Base-by-base conservation (phyloP, 257 asterid species). In the Anisodus tanguticus region DNA sequence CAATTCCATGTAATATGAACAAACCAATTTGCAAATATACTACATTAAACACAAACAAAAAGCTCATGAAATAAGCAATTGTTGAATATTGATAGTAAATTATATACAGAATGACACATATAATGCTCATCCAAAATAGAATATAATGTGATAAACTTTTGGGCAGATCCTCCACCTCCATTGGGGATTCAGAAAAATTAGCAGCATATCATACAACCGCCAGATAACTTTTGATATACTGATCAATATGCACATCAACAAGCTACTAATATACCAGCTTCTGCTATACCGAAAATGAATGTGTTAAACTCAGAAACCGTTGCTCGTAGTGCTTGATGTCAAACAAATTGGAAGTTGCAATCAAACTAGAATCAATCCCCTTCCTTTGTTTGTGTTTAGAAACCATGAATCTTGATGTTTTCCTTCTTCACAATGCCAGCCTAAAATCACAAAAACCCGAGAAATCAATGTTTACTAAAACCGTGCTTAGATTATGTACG, bases 401-500 rank as follows among this genome's bases (percentile, higher is more conserved):
- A 83, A 58, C 86, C 86, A 76, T 83, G 86, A 8, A 83, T 83
- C 83, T 83, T 83, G 86, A 83, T 83, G 83, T 74, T 62, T 6
- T 83, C 86, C 83, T 72, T 83, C 86, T 83, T 83, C 86, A 71
- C 86, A 83, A 83, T 74, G 60, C 83, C 83, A 74, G 82, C 82
- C 86, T 83, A 53, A 43, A 74, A 47, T 35, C 62, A 41, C 35
- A 58, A 54, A 71, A n/a, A 8, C 13, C 19, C 13, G 8, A 62
- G 16, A n/a, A 63, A 31, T 39, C 9, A 2, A 15, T 0, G 5
- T 15, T 37, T 16, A 16, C 8, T 69, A 16, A 9, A 22, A 64
- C 0, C n/a, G 4, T 16, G 3, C 1, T 67, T 4, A 67, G 74
- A 37, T 6, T 2, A 39, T 69, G 77, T 39, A 31, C 35, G 1